Percentiles rank a stretch among this genome's conserved stretches.
These are phyloP conservation scores for Cladosporium sp. DNA, from an alignment of 2,329 filamentous ascomycete genomes.

Conservation along the genomic window DNA sequence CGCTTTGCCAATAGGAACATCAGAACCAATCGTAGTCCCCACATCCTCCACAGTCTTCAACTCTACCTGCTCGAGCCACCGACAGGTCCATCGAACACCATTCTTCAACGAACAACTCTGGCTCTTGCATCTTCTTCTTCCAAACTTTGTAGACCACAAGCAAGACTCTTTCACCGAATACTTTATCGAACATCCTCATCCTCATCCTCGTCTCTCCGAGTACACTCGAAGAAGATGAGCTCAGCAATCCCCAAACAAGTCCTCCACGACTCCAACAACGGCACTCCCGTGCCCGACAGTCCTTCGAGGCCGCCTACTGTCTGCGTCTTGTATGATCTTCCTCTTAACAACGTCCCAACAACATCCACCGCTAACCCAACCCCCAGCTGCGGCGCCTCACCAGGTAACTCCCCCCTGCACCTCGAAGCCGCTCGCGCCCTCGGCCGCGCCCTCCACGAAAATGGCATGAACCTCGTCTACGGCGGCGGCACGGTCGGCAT, in stretches of 20 bases:
- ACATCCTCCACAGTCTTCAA: background rate
- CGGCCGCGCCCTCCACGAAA: slow-evolving; percentile 66
- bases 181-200: background rate
- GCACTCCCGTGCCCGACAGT: slow-evolving; percentile 12
- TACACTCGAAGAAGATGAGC: slow-evolving; percentile 6
- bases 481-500: slow-evolving; percentile 91
- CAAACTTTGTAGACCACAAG: too few species aligned
- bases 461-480: slow-evolving; percentile 83
- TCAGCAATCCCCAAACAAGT: slow-evolving; percentile 14
- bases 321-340: slow-evolving; percentile 70
- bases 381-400: slow-evolving; percentile 71
- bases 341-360: too few species aligned
- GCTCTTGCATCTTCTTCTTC: too few species aligned
- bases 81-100: background rate
- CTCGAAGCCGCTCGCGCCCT: slow-evolving; percentile 73
- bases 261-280: slow-evolving; percentile 3
- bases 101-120: slow-evolving; percentile 3
- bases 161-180: too few species aligned
- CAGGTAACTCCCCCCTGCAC: slow-evolving; percentile 69
- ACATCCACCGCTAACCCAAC: slow-evolving; percentile 11
- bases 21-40: slow-evolving; percentile 1
- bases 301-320: slow-evolving; percentile 57
- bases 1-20: too few species aligned
- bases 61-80: slow-evolving; percentile 2
- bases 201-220: background rate